Evolutionary conservation across 805 yeast genomes (phyloP), one percentile per base, ranked within the genome.

Genomic region (Scheffersomyces coipomensis): DNA sequence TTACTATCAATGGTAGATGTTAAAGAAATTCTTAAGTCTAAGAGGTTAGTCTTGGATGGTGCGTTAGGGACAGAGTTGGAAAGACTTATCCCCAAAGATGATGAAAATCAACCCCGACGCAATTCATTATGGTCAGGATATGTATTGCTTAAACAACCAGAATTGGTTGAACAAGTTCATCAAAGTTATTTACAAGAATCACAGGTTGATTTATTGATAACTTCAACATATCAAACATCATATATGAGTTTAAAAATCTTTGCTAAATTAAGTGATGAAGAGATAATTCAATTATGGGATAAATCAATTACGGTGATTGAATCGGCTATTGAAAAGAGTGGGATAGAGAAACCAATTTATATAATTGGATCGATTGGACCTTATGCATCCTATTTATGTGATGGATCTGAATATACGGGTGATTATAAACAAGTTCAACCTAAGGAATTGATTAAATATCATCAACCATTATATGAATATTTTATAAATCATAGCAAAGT

Each of bases 351-450:
- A 16, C 40, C 48, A 13, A 45, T 53, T 7, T 50, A 40, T 33
- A 68, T 81, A 4, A 78, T 77, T 1, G 95, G 86, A 0, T 77
- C 86, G 6, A 60, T 85, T 26, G 96, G 95, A 0, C 88, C 95
- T 0, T 87, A 78, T 55, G 95, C 90, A 1, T 85, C 90, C 0
- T 79, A 62, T 47, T 53, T 83, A 26, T 78, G 83, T 21, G 71
- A 78, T 45, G 88, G 89, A 0, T 71, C 83, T 0, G 96, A 87
- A 51, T 87, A 82, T 49, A 78, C 82, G 3, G 95, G 95, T 1
- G 70, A 79, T 36, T 85, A 85, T 55, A 47, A 42, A 11, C 71
- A 68, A 9, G 8, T 13, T 5, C 7, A 13, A 5, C 6, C 9
- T 8, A 62, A 60, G 12, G 66, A 65, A 33, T 50, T 85, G 38